These are phyloP conservation scores for Trametes cubensis DNA, from an alignment of 768 basidiomycete genomes.

Conservation along the genomic window DNA sequence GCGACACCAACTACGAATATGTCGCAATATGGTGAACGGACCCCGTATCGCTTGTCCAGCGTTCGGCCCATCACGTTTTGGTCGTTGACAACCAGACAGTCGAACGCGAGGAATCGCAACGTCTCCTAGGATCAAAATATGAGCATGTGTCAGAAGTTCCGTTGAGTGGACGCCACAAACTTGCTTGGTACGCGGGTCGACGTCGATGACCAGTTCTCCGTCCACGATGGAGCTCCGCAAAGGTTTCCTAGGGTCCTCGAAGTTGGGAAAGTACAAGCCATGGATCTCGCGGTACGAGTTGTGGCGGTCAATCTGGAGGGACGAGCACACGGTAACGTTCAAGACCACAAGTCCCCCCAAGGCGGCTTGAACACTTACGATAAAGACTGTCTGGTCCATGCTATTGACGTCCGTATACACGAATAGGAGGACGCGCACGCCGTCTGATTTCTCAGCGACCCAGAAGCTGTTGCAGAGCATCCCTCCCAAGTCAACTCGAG, in stretches of 20 bases:
- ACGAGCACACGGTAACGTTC: conserved; percentile 6
- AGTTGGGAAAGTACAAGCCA: conserved; percentile 90
- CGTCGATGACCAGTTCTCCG: conserved; percentile 91
- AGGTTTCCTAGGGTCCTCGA: conserved; percentile 66
- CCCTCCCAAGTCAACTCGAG: not conserved
- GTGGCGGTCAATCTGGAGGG: conserved; percentile 86
- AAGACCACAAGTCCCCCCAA: not conserved
- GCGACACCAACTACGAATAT: not conserved
- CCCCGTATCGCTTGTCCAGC: conserved; percentile 88
- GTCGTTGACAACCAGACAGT: conserved; percentile 85
- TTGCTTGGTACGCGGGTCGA: conserved; percentile 71
- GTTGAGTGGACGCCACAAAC: conserved; percentile 44
- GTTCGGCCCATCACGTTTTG: conserved; percentile 85
- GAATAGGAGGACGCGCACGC: conserved; percentile 85
- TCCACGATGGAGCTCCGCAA: conserved; percentile 85
- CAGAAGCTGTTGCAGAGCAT: conserved; percentile 69
- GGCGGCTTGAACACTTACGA: conserved; percentile 52
- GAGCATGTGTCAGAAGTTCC: not conserved
- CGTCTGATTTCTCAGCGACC: conserved; percentile 99
- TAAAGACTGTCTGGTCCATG: conserved; percentile 64
- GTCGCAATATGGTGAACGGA: conserved; percentile 43
- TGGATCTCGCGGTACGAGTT: conserved; percentile 76
- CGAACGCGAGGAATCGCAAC: conserved; percentile 84
- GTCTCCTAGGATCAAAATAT: conserved; percentile 59
- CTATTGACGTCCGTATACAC: conserved; percentile 60